phyloP scores from a whole-genome alignment of 768 basidiomycete genomes.

The Mycena metata region DNA sequence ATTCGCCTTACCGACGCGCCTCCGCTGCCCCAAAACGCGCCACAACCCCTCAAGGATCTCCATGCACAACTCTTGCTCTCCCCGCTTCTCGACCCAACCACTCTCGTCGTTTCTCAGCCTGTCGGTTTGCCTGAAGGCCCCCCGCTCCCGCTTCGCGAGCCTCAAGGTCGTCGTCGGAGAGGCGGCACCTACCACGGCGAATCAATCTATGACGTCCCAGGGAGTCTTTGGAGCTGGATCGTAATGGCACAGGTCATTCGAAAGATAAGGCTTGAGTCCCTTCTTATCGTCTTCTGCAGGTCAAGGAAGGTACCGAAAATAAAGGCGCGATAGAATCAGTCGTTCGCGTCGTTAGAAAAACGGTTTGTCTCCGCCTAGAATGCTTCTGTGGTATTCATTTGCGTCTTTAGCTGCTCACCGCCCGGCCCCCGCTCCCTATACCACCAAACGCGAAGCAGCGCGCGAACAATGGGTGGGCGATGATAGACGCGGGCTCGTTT shows the following conservation, averaged over 20 bases:
- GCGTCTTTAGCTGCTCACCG: slow-evolving; percentile 64
- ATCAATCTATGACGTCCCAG: slow-evolving; percentile 63
- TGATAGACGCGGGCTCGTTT: slow-evolving; percentile 86
- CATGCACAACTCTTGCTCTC: slow-evolving; percentile 70
- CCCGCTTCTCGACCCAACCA: slow-evolving; percentile 76
- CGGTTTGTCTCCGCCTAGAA: slow-evolving; percentile 47
- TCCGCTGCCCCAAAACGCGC: slow-evolving; percentile 66
- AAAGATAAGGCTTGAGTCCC: slow-evolving; percentile 1
- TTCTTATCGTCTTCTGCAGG: slow-evolving; percentile 54
- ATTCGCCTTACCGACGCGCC: slow-evolving; percentile 44
- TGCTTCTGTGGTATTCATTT: not conserved
- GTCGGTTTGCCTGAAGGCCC: slow-evolving; percentile 67
- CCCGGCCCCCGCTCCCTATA: slow-evolving; percentile 69
- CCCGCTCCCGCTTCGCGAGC: slow-evolving; percentile 65
- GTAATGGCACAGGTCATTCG: slow-evolving; percentile 78
- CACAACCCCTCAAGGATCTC: slow-evolving; percentile 65
- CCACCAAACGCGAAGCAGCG: slow-evolving; percentile 74
- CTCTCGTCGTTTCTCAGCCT: slow-evolving; percentile 68
- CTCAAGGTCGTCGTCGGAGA: slow-evolving; percentile 74
- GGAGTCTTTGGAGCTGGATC: slow-evolving; percentile 83
- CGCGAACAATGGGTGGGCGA: slow-evolving; percentile 81
- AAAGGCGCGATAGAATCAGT: slow-evolving; percentile 84
- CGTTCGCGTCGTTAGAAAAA: slow-evolving; percentile 76
- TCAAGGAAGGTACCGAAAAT: slow-evolving; percentile 88
- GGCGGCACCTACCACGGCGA: slow-evolving; percentile 79